Evolutionary conservation across 2,329 filamentous ascomycete species (phyloP).

Genomic region (Xylogone sp.): DNA sequence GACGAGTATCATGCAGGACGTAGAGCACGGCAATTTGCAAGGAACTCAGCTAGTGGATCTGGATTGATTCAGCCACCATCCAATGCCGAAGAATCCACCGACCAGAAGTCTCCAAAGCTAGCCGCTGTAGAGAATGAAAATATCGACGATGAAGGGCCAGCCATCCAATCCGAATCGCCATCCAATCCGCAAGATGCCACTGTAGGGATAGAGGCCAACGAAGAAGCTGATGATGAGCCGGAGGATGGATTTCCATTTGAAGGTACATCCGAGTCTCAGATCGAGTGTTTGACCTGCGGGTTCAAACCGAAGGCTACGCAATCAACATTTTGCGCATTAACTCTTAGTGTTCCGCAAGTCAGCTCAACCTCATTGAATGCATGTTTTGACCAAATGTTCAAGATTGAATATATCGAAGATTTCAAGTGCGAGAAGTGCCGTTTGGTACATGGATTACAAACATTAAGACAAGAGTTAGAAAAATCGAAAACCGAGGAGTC

Average conservation of each 20-base stretch:
- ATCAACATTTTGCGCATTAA: slow-evolving; percentile 88
- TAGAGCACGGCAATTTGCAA: slow-evolving; percentile 62
- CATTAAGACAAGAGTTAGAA: slow-evolving; percentile 54
- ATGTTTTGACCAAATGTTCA: slow-evolving; percentile 92
- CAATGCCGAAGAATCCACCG: slow-evolving; percentile 4
- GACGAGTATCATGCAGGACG: slow-evolving; percentile 90
- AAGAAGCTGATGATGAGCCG: slow-evolving; percentile 39
- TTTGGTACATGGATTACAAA: slow-evolving; percentile 71
- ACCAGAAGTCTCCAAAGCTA: slow-evolving; percentile 6
- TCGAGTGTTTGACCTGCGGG: slow-evolving; percentile 84
- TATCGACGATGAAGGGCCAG: neutral
- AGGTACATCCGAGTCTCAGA: slow-evolving; percentile 88
- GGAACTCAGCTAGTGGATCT: slow-evolving; percentile 16
- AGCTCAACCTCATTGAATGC: slow-evolving; percentile 75
- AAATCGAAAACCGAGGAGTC: slow-evolving; percentile 49
- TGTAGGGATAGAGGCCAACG: neutral
- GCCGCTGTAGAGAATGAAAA: slow-evolving; percentile 2
- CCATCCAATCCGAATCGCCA: neutral
- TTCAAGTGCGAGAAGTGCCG: slow-evolving; percentile 94
- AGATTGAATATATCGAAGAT: slow-evolving; percentile 93
- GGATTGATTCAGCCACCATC: neutral
- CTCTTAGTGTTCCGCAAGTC: slow-evolving; percentile 83
- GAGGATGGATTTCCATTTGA: slow-evolving; percentile 84
- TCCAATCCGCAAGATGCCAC: neutral
- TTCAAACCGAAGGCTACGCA: slow-evolving; percentile 83